These are phyloP conservation scores for Acarospora socialis DNA, from an alignment of 2,329 filamentous ascomycete genomes.

Conservation along the genomic window DNA sequence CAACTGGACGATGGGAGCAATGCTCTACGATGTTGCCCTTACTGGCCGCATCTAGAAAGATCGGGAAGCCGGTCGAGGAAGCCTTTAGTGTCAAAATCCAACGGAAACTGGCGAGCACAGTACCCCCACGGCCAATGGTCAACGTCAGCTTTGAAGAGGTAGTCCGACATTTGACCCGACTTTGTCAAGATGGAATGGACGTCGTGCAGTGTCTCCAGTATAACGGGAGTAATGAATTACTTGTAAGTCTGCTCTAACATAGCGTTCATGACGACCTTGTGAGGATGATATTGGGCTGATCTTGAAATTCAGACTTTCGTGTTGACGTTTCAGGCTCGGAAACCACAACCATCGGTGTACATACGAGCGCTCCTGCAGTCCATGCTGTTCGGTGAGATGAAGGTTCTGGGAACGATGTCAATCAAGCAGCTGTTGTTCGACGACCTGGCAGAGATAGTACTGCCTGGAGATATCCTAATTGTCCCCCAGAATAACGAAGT, in stretches of 20 bases:
- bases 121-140: slow-evolving; percentile 83
- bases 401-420: slow-evolving; percentile 51
- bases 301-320: slow-evolving; percentile 48
- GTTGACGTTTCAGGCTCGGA: slow-evolving; percentile 59
- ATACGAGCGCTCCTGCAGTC: slow-evolving; percentile 67
- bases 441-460: slow-evolving; percentile 62
- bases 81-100: slow-evolving; percentile 86
- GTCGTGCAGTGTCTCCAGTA: slow-evolving; percentile 54
- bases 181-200: slow-evolving; percentile 60
- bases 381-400: slow-evolving; percentile 58
- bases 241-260: slow-evolving; percentile 36
- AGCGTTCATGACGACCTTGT: slow-evolving; percentile 7
- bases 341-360: slow-evolving; percentile 70
- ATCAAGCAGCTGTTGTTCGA: slow-evolving; percentile 65
- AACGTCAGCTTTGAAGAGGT: slow-evolving; percentile 60
- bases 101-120: slow-evolving; percentile 79
- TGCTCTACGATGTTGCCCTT: slow-evolving; percentile 7
- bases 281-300: slow-evolving; percentile 7
- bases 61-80: slow-evolving; percentile 54
- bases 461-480: slow-evolving; percentile 57
- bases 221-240: slow-evolving; percentile 51
- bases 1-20: slow-evolving; percentile 7
- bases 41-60: slow-evolving; percentile 43
- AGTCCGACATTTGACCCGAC: slow-evolving; percentile 49
- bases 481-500: slow-evolving; percentile 62